These are phyloP conservation scores for Scheffersomyces cryptocercus DNA, from an alignment of 1,139 yeast species.

Conservation along the genomic window DNA sequence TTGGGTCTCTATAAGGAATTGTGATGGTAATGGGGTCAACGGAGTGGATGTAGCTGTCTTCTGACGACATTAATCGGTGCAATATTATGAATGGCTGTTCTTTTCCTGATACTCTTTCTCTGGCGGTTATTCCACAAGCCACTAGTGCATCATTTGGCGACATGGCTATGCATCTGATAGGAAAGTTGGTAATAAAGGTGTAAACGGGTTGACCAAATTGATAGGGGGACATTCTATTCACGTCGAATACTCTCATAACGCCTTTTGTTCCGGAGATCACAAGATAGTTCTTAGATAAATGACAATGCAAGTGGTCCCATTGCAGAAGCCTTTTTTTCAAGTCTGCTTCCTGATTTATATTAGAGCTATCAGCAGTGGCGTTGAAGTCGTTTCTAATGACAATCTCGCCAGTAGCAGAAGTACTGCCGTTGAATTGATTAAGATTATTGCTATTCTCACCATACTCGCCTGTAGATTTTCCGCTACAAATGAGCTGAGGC, in stretches of 20 bases:
- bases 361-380: conserved; percentile 13
- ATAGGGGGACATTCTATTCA: conserved; percentile 36
- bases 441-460: conserved; percentile 49
- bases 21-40: conserved; percentile 71
- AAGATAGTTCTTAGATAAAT: conserved; percentile 59
- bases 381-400: conserved; percentile 38
- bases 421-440: conserved; percentile 18
- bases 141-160: conserved; percentile 64
- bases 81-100: conserved; percentile 82
- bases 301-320: conserved; percentile 72
- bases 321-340: conserved; percentile 29
- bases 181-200: conserved; percentile 69
- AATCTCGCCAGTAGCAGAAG: conserved; percentile 20
- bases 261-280: conserved; percentile 78
- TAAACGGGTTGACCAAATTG: conserved; percentile 63
- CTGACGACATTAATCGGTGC: conserved; percentile 43
- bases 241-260: conserved; percentile 62
- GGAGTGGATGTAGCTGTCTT: conserved; percentile 20
- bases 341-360: conserved; percentile 18
- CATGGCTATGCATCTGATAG: conserved; percentile 75
- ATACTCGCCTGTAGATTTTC: conserved; percentile 66
- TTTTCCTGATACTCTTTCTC: conserved; percentile 64
- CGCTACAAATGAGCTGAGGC: conserved; percentile 67
- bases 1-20: conserved; percentile 83
- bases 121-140: conserved; percentile 83